Percentiles rank a stretch among this genome's conserved stretches.
Conservation (phyloP, 192 early-diverging fungal species). For the Geranomyces variabilis region DNA sequence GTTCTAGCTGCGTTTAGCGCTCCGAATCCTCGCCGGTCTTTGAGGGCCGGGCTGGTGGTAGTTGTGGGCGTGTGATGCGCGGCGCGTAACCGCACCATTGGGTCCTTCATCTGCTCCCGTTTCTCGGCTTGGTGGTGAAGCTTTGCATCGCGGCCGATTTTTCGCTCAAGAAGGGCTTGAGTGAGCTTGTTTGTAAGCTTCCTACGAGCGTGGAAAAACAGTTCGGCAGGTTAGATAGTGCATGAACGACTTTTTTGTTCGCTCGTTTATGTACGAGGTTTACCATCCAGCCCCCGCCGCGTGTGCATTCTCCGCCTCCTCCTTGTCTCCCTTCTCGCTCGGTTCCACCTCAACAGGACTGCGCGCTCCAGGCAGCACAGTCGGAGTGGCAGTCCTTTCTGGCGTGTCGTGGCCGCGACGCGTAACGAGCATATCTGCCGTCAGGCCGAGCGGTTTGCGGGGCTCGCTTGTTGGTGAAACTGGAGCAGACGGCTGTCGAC, state of each 20-base stretch:
- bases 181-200: conserved; percentile 19
- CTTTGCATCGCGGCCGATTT: conserved; percentile 19
- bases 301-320: background rate
- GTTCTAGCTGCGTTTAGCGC: too few relatives aligned
- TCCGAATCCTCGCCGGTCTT: too few relatives aligned
- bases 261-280: too few relatives aligned
- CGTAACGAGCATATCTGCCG: conserved; percentile 21
- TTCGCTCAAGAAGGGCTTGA: conserved; percentile 4
- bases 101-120: conserved; percentile 24
- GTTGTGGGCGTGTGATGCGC: too few relatives aligned
- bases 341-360: background rate
- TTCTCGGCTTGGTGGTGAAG: conserved; percentile 4
- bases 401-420: background rate
- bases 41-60: too few relatives aligned
- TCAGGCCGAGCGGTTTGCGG: background rate
- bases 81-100: too few relatives aligned
- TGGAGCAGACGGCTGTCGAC: background rate
- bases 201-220: conserved; percentile 4
- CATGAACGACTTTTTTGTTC: too few relatives aligned
- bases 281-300: conserved; percentile 3
- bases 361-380: background rate
- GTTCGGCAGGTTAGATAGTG: too few relatives aligned
- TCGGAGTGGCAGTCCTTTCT: too few relatives aligned
- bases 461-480: background rate
- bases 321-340: background rate